Evolutionary conservation across 169 alveolate genomes (phyloP), one percentile per base, ranked within the genome.

Genomic region (Plasmodium falciparum): DNA sequence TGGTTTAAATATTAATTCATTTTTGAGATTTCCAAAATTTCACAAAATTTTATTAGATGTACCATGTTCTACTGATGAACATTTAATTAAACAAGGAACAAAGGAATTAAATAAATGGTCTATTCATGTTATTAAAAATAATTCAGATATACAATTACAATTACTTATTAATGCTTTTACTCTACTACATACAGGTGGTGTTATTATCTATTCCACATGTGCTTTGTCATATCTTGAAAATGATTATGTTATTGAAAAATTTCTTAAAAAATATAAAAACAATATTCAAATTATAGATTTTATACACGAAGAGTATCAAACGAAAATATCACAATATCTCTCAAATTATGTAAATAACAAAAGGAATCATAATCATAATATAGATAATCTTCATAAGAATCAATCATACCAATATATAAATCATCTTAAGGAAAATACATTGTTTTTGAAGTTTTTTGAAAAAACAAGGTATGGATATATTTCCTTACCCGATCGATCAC

Each of bases 31-130:
- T 67, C 95, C 92, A 17, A 74, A 70, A 39, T 93, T 93, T 65
- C 94, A 93, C 73, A 80, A 85, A 67, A 94, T 95, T 33, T 70
- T 95, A 52, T 88, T 94, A 47, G 96, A 94, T 52, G 96, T 95
- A 12, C 96, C 96, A n/a, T 95, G 95, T 61, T 93, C 95, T 12
- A 90, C 95, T 58, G 97, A 85, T 58, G 89, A 95, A 22, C 95
- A 89, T 39, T 73, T 89, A 72, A 61, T 94, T 15, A 56, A 71
- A 61, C 75, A 88, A 47, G 58, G 71, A 49, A 63, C 72, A 7
- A 56, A 15, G 1, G 90, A 70, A 50, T n/a, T 75, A 33, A 56
- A 56, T 47, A 62, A 58, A 24, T 93, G 96, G 97, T 89, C 95
- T 33, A 17, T 70, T 63, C 88, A 92, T n/a, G 45, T 33, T 20